Evolutionary conservation across 2,329 filamentous ascomycete genomes (phyloP), one percentile per base, ranked within the genome.

Genomic region (Helotiales sp.): DNA sequence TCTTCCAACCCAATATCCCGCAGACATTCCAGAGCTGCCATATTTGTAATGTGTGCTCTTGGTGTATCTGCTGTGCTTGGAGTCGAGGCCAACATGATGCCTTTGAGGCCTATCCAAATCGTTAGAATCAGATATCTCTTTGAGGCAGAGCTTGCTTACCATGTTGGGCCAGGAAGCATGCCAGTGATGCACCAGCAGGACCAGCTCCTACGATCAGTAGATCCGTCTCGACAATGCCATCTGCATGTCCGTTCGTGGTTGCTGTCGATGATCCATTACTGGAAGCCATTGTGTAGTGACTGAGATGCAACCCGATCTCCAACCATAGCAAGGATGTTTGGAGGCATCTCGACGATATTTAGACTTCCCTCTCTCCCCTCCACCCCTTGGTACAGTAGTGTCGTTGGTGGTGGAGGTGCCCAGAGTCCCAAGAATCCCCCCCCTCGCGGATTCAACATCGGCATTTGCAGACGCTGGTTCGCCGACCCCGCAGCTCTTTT

Each of bases 41-140:
- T 80, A 66, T 85, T 87, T 42, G 80, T 84, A 55, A 85, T 82
- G 66, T 86, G 83, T 0, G 83, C 83, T 25, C 84, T 73, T 1
- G 84, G 84, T 1, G 82, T 84, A 56, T 81, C 73, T 1, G 83
- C 81, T 1, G 78, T 83, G 3, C 77, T 76, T 0, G 80, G 69
- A 0, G 78, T 76, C 1, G 75, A 66, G 6, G 77, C 76, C 51
- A 87, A 74, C 61, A 86, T 77, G 44, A 86, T 75, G 0, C 84
- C 84, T 29, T 71, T 79, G 3, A 81, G 67, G 1, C 75, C 79
- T 79, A 46, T 47, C 15, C 24, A 30, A n/a, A 52, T 4, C 24
- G 29, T 19, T 29, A 48, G 25, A 6, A 44, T 4, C 22, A 10
- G 4, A n/a, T 5, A 12, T 17, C 33, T 10, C 10, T 59, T 33